Base-by-base conservation (phyloP, 306 rosid species). In the Prunus dulcis region DNA sequence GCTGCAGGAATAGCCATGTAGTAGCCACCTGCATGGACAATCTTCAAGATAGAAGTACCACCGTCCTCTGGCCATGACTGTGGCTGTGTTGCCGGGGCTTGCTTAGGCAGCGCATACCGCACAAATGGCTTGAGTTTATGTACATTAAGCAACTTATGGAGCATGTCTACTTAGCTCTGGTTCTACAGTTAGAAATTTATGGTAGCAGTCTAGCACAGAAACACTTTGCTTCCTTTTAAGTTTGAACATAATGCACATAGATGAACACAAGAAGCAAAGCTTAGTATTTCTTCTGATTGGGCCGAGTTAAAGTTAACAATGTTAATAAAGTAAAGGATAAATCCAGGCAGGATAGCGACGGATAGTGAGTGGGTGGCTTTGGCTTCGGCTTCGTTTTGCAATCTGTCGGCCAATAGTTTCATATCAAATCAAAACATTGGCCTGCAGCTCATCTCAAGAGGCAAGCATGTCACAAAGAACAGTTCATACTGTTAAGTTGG, bases 11-110 rank as follows among this genome's bases (percentile, higher is more conserved):
- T 52, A 1, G 84, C 82, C 79, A 72, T 80, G 82, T 76, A 83
- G 87, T 60, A 72, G 53, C 69, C 84, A 6, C 87, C 84, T 0
- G 65, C 63, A 10, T 79, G 87, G 20, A 83, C 84, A 27, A 80
- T 77, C 67, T 73, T 76, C 76, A 80, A 66, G 34, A 53, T 4
- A 3, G 75, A 19, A 6, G 45, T 46, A 10, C 34, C 9, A 5
- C 20, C 60, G 25, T 46, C 69, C 28, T 12, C 34, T 8, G 5
- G 18, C 64, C 17, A 13, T 15, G 28, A 17, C 64, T 20, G 7
- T 15, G 28, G n/a, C 56, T 53, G 32, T 4, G 64, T 74, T 3
- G 6, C 67, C 4, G 46, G 15, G 22, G 27, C 64, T 34, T 65
- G 25, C 58, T 67, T 45, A n/a, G 41, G 43, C n/a, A 4, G 77